phyloP scores from a whole-genome alignment of 2,329 filamentous ascomycete genomes.

The Clarireedia homoeocarpa region DNA sequence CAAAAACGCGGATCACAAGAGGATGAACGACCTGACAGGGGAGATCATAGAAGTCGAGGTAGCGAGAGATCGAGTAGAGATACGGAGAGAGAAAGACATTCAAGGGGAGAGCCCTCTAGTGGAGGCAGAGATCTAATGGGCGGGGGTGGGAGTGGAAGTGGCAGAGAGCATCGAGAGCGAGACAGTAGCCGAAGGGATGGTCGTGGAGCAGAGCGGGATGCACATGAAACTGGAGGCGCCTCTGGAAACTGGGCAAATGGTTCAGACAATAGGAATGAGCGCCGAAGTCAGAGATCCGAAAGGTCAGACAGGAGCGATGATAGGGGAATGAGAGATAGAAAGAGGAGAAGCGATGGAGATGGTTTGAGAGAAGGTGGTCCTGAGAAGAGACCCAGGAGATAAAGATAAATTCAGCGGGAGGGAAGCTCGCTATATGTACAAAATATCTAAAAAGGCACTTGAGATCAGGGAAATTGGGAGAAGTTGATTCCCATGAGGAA shows the following conservation, averaged over 20 bases:
- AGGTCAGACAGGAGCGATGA: conserved; percentile 16
- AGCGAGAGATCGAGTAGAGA: conserved; percentile 17
- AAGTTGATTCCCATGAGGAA: too few species aligned
- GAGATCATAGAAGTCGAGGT: conserved; percentile 25
- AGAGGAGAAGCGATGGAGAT: conserved; percentile 27
- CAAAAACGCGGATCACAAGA: conserved; percentile 21
- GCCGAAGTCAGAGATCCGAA: conserved; percentile 11
- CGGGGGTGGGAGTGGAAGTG: conserved; percentile 12
- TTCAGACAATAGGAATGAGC: conserved; percentile 14
- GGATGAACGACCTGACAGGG: conserved; percentile 21
- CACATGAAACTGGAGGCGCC: not conserved
- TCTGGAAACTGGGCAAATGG: conserved; percentile 1
- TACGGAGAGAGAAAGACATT: conserved; percentile 8
- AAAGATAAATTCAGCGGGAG: not conserved
- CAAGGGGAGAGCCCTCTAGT: conserved; percentile 6
- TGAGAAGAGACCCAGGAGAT: conserved; percentile 25
- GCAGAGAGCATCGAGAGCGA: conserved; percentile 14
- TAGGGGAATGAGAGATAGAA: conserved; percentile 21
- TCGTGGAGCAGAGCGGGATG: conserved; percentile 13
- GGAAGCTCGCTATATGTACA: conserved; percentile 1
- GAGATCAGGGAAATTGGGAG: not conserved
- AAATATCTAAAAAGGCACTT: not conserved
- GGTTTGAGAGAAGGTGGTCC: conserved; percentile 27
- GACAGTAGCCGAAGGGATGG: conserved; percentile 14
- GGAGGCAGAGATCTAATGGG: conserved; percentile 15